Evolutionary conservation across 2,329 filamentous ascomycete genomes (phyloP).

Genomic region (Aspergillus niger): DNA sequence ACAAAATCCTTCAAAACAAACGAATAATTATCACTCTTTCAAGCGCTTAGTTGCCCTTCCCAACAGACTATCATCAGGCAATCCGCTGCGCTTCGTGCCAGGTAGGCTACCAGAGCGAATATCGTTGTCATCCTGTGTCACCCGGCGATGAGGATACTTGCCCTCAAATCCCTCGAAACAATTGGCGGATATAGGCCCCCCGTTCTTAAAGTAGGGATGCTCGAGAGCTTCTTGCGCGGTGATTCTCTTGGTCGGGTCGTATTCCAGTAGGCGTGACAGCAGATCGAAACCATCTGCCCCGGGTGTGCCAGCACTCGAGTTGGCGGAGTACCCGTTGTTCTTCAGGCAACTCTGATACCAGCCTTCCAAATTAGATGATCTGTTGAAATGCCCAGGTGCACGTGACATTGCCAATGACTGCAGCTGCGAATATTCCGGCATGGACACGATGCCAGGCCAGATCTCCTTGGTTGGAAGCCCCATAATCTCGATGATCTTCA

Average conservation of each 20-base stretch:
- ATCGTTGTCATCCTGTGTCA: slow-evolving; percentile 94
- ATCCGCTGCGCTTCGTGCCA: slow-evolving; percentile 83
- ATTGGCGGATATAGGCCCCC: slow-evolving; percentile 70
- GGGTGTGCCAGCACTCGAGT: slow-evolving; percentile 57
- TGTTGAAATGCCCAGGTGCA: slow-evolving; percentile 52
- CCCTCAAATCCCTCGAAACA: slow-evolving; percentile 88
- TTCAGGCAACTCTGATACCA: slow-evolving; percentile 76
- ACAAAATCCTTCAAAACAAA: neutral
- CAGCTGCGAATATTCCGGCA: slow-evolving; percentile 83
- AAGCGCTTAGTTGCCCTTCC: slow-evolving; percentile 57
- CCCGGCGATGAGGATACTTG: slow-evolving; percentile 85
- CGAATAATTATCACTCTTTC: slow-evolving; percentile 45
- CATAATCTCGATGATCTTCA: slow-evolving; percentile 96
- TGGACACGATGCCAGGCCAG: slow-evolving; percentile 80
- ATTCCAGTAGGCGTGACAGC: slow-evolving; percentile 80
- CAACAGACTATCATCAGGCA: slow-evolving; percentile 78
- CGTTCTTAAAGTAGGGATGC: slow-evolving; percentile 81
- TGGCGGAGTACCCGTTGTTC: slow-evolving; percentile 54
- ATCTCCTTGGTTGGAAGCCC: slow-evolving; percentile 84
- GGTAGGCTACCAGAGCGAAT: slow-evolving; percentile 87
- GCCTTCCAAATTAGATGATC: slow-evolving; percentile 67
- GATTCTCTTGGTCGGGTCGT: slow-evolving; percentile 85
- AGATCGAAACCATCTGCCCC: slow-evolving; percentile 79
- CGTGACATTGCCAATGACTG: slow-evolving; percentile 50
- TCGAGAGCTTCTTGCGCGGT: slow-evolving; percentile 87